Evolutionary conservation across 2,329 filamentous ascomycete genomes (phyloP), one percentile per base, ranked within the genome.

Genomic region (Anisogramma anomala): DNA sequence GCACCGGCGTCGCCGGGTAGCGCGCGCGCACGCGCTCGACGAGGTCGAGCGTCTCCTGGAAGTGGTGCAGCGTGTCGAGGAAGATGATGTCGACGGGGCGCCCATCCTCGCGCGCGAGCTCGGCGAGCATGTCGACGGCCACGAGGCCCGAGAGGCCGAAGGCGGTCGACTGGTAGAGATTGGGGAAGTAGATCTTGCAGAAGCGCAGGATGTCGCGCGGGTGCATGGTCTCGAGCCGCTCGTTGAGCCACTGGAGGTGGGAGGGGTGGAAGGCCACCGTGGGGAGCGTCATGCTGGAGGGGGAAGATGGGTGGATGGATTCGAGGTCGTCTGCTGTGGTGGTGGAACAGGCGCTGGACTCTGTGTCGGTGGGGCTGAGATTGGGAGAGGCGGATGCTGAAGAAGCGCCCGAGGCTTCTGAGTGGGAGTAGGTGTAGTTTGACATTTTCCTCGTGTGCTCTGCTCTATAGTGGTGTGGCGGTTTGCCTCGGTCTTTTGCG

Each of bases 191-290:
- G 53, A 84, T 80, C 58, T 89, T 83, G 71, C 82, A 86, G 83
- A 94, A 95, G 65, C 79, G 82, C 47, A 98, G 75, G 54, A 96
- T 82, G 50, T 95, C 89, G 72, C 89, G 72, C 47, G 91, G 85
- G 58, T 88, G 78, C 62, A 96, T 83, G 57, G 80, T 75, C 61
- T 91, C 84, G 53, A 98, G 69, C 63, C 94, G 86, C 49, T 78
- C 66, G 71, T 98, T 98, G 60, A 98, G 73, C 63, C 89, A 89
- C 55, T 84, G 81, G 52, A 96, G 71, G 62, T 98, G 89, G 49
- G 82, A 75, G 60, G 82, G 82, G 50, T 85, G 89, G 68, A 98
- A 86, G 62, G 81, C 78, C 54, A 96, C 72, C 46, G 84, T 76
- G 11, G 88, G 83, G 15, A 89, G 70, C 50, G 76, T 79, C 38